These are phyloP conservation scores for Raffaelea ambrosiae DNA, from an alignment of 2,329 filamentous ascomycete species.

Conservation along the genomic window DNA sequence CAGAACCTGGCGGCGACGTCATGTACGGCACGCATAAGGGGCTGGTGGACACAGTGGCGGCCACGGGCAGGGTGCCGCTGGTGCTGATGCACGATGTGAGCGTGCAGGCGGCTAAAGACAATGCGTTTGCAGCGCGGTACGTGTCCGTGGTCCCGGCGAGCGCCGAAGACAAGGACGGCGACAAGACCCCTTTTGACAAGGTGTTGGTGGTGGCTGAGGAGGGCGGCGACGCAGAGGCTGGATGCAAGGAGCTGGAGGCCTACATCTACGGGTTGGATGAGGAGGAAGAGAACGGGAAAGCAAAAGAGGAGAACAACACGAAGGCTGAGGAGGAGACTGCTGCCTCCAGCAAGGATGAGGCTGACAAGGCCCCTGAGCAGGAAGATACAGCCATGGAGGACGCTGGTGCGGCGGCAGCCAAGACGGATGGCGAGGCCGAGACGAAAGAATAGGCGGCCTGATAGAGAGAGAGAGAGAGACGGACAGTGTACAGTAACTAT, in stretches of 20 bases:
- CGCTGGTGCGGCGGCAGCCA: not conserved
- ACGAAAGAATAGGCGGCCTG: not conserved
- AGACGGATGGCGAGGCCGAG: not conserved
- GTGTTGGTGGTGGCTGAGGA: conserved; percentile 29
- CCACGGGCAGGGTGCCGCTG: conserved; percentile 51
- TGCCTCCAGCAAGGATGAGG: not conserved
- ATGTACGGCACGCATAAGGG: conserved; percentile 50
- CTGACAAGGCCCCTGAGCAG: not conserved
- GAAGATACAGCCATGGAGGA: not conserved
- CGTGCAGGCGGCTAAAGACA: conserved; percentile 33
- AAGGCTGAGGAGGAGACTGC: not conserved
- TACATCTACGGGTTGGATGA: conserved; percentile 33
- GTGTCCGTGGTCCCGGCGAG: conserved; percentile 33
- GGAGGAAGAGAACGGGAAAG: not conserved
- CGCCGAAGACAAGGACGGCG: conserved; percentile 30
- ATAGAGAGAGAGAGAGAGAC: no score
- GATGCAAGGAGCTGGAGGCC: conserved; percentile 38
- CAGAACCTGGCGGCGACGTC: conserved; percentile 30
- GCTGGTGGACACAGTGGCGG: conserved; percentile 40
- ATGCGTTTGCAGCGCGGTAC: conserved; percentile 2
- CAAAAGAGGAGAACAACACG: not conserved
- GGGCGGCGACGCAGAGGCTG: conserved; percentile 38
- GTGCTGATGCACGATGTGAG: conserved; percentile 44
- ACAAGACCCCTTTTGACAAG: conserved; percentile 34
- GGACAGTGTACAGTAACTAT: no score